Base-by-base conservation (phyloP, 768 basidiomycete genomes). In the Auricularia sp. region DNA sequence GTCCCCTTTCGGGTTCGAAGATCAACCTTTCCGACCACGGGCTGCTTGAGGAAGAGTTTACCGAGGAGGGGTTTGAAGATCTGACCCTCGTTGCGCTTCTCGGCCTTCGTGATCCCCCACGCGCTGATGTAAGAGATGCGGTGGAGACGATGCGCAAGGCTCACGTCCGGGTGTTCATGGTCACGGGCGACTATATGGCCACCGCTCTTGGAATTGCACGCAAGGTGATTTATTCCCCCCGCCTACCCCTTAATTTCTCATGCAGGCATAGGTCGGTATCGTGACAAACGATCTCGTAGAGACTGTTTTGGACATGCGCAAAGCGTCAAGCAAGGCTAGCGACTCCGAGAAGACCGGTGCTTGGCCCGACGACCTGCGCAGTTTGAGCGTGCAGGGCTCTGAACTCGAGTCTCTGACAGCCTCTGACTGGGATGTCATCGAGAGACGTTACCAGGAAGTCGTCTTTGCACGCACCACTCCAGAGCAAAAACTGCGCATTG, bases 401-500 rank as follows among this genome's bases (percentile, higher is more conserved):
- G 79, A 81, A 61, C 69, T 81, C 43, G 65, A 75, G 35, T 68
- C 74, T 4, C 72, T 81, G n/a, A 70, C 69, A 0, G 64, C 73
- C 10, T 44, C 61, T 3, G 78, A 81, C 56, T 81, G 80, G 80
- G 72, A 81, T 61, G 67, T 71, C 18, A 63, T 79, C 5, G 65
- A 77, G 36, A 76, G 77, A 11, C n/a, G 68, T 0, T 80, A 80
- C 64, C 74, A 73, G 12, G 75, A 79, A 62, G 74, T 84, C 39
- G 82, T 81, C 1, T 84, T 85, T 58, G 81, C 83, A 0, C 74
- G 84, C 16, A 84, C 81, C 2, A 81, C 80, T 0, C 83, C 83
- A 3, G 80, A 84, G 67, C 83, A 84, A 71, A 85, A 84, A 68
- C 75, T 86, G 67, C 73, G 77, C 14, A 86, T 86, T 65, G 83